Percentiles rank a stretch among this genome's conserved stretches.
These are phyloP conservation scores for Otatea glauca DNA, from an alignment of 176 grass and related monocot species.

Conservation along the genomic window DNA sequence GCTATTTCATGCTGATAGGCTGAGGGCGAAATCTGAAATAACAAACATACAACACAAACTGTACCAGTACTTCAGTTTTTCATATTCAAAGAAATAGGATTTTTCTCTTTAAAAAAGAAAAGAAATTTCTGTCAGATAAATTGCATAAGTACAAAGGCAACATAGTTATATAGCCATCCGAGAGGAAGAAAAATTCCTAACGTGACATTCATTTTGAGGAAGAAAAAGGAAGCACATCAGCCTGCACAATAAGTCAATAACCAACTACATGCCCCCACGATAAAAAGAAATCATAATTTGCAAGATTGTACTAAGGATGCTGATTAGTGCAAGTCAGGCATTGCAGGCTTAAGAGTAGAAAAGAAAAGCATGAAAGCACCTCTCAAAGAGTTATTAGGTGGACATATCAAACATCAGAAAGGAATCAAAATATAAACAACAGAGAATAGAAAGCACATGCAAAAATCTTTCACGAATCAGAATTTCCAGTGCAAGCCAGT, in stretches of 20 bases:
- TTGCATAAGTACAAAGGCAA: not conserved
- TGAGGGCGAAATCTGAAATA: not conserved
- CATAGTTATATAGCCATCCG: conserved; percentile 3
- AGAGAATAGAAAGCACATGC: not conserved
- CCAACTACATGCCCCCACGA: not conserved
- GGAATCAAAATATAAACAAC: conserved; percentile 12
- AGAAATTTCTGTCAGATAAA: not conserved
- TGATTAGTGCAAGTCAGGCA: conserved; percentile 5
- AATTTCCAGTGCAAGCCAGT: not conserved
- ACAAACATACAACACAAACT: not conserved
- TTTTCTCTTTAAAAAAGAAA: not conserved
- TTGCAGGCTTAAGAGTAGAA: not conserved
- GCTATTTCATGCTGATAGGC: not conserved
- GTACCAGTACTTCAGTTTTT: not conserved
- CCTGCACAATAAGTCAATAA: not conserved
- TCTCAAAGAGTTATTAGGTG: too few species aligned
- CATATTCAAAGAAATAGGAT: not conserved
- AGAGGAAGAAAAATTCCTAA: not conserved
- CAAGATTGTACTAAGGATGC: not conserved
- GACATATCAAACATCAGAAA: conserved; percentile 25
- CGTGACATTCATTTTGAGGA: not conserved
- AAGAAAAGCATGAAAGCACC: too few species aligned
- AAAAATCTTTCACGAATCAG: conserved; percentile 8
- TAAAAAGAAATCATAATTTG: not conserved
- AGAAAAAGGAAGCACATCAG: not conserved